Percentiles rank a stretch among this genome's conserved stretches.
Evolutionary conservation across 768 basidiomycete genomes (phyloP).

Genomic region (Xerocomellus chrysenteron): DNA sequence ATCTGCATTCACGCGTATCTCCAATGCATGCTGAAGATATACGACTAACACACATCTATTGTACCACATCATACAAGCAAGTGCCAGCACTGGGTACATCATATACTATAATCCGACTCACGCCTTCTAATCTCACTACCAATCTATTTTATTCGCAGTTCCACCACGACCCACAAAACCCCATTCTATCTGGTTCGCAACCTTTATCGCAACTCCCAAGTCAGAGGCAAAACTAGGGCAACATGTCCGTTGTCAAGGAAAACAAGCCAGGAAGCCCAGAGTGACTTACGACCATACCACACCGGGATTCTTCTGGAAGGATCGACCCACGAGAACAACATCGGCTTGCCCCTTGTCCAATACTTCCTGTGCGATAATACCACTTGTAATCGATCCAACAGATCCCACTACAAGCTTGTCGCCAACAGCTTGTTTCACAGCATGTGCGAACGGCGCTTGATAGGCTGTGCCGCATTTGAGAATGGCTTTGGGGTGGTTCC

Average conservation of each 20-base stretch:
- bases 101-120: no score
- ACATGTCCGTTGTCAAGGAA: background rate
- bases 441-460: conserved; percentile 59
- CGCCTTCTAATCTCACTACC: conserved; percentile 9
- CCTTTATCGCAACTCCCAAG: conserved; percentile 45
- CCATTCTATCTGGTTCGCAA: conserved; percentile 59
- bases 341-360: conserved; percentile 45
- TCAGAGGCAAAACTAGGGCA: conserved; percentile 48
- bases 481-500: conserved; percentile 45
- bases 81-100: no score
- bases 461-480: conserved; percentile 33
- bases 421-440: conserved; percentile 48
- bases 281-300: conserved; percentile 36
- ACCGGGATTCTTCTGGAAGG: conserved; percentile 63
- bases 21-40: no score
- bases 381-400: conserved; percentile 33
- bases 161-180: conserved; percentile 41
- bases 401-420: conserved; percentile 36
- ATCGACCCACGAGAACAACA: conserved; percentile 48
- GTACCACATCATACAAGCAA: no score
- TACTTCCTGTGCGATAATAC: conserved; percentile 43
- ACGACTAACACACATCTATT: no score
- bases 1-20: no score
- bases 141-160: conserved; percentile 4
- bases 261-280: background rate